These are phyloP conservation scores for Ustilago tritici DNA, from an alignment of 1,284 basidiomycete species.

Conservation along the genomic window DNA sequence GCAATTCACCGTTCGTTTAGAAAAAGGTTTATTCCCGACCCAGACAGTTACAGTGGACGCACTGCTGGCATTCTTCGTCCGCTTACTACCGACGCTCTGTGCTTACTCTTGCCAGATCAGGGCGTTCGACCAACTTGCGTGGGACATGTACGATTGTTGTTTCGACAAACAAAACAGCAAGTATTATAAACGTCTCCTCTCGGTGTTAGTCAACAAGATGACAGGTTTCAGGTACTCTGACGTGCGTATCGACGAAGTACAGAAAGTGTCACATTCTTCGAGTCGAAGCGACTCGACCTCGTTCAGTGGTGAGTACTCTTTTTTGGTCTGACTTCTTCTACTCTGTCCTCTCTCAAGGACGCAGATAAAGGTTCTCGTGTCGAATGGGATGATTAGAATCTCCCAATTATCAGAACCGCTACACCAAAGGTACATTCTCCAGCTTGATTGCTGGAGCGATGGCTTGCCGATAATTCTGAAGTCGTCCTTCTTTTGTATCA, in stretches of 20 bases:
- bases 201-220: conserved; percentile 21
- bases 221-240: no score
- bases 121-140: conserved; percentile 21
- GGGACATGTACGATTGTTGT: conserved; percentile 7
- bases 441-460: conserved; percentile 43
- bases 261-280: neutral
- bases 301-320: conserved; percentile 25
- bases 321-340: neutral
- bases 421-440: conserved; percentile 45
- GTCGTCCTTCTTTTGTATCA: conserved; percentile 24
- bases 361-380: neutral
- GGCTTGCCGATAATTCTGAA: conserved; percentile 54
- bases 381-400: conserved; percentile 50
- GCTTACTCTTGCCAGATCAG: conserved; percentile 31
- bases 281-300: conserved; percentile 3
- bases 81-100: conserved; percentile 42
- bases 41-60: conserved; percentile 22
- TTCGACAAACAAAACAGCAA: conserved; percentile 10
- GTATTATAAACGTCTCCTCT: neutral
- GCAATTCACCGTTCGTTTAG: conserved; percentile 53
- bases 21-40: conserved; percentile 41
- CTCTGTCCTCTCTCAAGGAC: neutral
- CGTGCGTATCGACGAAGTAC: conserved; percentile 10
- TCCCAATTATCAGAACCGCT: conserved; percentile 55
- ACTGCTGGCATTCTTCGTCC: conserved; percentile 39